Percentiles rank a stretch among this genome's conserved stretches.
These are phyloP conservation scores for Verticillium dahliae DNA, from an alignment of 2,329 filamentous ascomycete genomes.

Conservation along the genomic window DNA sequence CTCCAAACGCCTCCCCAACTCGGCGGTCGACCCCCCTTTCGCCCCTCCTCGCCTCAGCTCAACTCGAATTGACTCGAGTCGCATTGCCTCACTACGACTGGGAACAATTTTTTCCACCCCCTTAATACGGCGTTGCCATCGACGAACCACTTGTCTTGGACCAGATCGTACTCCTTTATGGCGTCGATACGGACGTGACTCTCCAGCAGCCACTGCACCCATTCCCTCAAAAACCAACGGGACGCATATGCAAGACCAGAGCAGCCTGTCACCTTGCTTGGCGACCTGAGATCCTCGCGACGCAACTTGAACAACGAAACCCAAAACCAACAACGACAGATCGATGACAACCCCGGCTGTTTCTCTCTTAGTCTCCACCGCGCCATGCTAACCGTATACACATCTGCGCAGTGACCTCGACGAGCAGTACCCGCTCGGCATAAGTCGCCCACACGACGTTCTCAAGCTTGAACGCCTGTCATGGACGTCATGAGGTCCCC, in stretches of 20 bases:
- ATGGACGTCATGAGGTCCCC: conserved; percentile 18
- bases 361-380: background rate
- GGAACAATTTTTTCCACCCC: background rate
- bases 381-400: conserved; percentile 9
- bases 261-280: background rate
- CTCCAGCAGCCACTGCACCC: background rate
- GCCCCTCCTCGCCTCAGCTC: background rate
- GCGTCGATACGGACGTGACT: conserved; percentile 13
- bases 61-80: background rate
- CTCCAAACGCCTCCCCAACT: background rate
- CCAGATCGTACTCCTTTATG: conserved; percentile 6
- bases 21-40: background rate
- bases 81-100: background rate
- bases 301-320: conserved; percentile 2
- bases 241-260: background rate
- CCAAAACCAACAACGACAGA: too few species aligned
- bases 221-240: background rate
- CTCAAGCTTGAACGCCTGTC: conserved; percentile 3
- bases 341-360: background rate
- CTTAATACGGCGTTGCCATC: background rate
- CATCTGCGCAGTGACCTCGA: conserved; percentile 9
- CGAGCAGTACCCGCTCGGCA: conserved; percentile 10
- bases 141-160: background rate
- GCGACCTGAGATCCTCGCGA: background rate
- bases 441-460: conserved; percentile 6